Evolutionary conservation across 345 rosid species (phyloP), one percentile per base, ranked within the genome.

Genomic region (Sisymbrium altissimum): DNA sequence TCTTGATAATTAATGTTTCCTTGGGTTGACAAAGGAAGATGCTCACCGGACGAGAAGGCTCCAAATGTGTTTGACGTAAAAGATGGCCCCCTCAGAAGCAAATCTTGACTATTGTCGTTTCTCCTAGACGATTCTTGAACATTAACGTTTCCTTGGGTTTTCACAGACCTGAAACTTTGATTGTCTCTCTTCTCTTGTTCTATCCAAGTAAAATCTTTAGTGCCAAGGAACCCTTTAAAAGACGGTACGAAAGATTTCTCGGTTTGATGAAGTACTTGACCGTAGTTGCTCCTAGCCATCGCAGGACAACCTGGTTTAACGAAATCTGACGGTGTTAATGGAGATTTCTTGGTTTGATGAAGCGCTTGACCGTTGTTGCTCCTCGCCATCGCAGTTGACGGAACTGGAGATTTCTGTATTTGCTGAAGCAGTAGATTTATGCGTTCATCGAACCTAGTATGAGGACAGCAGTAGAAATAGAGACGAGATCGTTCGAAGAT

Each of bases 401-500:
- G 58, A 25, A 2, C 27, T 19, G 53, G 64, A 58, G 49, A 61
- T 13, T 61, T 18, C 3, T 57, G 9, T 10, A 27, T 17, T 58
- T 32, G 43, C 19, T 3, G 27, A 19, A 4, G 11, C 27, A 45
- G 9, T 29, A 25, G 38, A 63, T 10, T 17, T 13, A 41, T 15
- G 33, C 21, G 5, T 10, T 39, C n/a, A 5, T 35, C 30, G 9
- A 4, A 0, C 79, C 14, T 50, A 94, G 89, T 39, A 75, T 81
- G 63, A 94, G 66, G 32, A 23, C 3, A 3, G 25, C 3, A 23
- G 25, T 1, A 23, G 25, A 23, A 23, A 1, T 23, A 3, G 25
- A 23, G 25, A 23, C 14, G 86, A 5, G 92, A 88, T 75, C 84
- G 73, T 0, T 86, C 81, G 15, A 81, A 64, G 74, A 94, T 83